Base-by-base conservation (phyloP, 1,139 yeast species). In the Geotrichum reessii region DNA sequence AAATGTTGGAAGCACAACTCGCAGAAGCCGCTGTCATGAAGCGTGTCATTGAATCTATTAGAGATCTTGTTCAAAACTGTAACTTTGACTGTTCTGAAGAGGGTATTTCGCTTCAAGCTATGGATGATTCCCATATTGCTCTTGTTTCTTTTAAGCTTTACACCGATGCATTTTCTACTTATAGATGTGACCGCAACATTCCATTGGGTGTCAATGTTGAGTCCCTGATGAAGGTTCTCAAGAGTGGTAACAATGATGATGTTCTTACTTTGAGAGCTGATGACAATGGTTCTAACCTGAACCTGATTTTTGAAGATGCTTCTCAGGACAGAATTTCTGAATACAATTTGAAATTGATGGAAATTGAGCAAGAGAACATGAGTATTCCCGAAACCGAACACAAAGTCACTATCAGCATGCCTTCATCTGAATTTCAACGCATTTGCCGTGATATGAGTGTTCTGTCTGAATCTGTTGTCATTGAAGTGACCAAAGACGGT, bases 81-180 rank as follows among this genome's bases (percentile, higher is more conserved):
- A 93, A 93, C 81, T 90, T 93, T 80, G 95, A 92, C 76, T 93
- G 98, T 77, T 84, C 96, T 22, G 96, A 89, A 74, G 84, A 86
- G 64, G 99, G 99, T 64, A 86, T 93, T 68, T 87, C 96, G 21
- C 95, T 95, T 25, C 98, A 93, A 77, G 98, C 99, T 24, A 95
- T 93, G 67, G 99, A 93, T 75, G 96, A 91, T 71, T 91, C 99
- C 42, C 90, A 97, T 79, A 97, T 93, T 63, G 83, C 93, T 65
- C 81, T 93, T 66, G 97, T 93, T 50, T 87, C 97, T 14, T 79
- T 93, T 67, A 82, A 88, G 69, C 87, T 93, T 66, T 96, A 95
- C 59, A 84, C 86, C 66, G 92, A 89, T 64, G 95, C 96, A n/a
- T 93, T 93, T 77, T 80, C 84, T 62, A 93, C 87, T 66, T 93